A percentile compares a stretch with the other conserved stretches of the same genome.
Conservation (phyloP, 805 yeast species). For the Yarrowia sp. region DNA sequence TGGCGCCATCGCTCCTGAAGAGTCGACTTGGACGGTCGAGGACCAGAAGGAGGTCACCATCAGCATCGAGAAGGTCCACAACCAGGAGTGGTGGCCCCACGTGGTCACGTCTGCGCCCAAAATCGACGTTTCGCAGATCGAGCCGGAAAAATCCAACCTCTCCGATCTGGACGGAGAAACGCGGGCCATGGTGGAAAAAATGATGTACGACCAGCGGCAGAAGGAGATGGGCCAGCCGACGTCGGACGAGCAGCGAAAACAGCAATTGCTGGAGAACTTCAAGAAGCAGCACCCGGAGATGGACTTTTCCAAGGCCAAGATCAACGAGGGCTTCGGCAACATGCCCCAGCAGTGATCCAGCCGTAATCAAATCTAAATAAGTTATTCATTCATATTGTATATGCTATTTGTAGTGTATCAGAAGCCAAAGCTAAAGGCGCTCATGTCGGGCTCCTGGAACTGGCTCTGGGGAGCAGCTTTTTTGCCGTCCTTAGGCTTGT, state of each 20-base stretch:
- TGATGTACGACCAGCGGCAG: constrained; percentile 49
- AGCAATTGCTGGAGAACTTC: constrained; percentile 41
- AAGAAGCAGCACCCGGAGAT: constrained; percentile 46
- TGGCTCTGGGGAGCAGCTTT: constrained; percentile 46
- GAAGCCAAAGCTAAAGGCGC: constrained; percentile 57
- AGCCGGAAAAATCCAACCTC: constrained; percentile 44
- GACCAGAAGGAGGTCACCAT: constrained; percentile 42
- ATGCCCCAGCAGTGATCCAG: too few relatives aligned
- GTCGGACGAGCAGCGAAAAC: constrained; percentile 41
- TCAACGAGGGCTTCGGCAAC: constrained; percentile 19
- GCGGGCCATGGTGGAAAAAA: constrained; percentile 46
- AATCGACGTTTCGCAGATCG: constrained; percentile 43
- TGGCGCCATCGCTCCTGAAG: constrained; percentile 39
- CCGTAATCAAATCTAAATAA: neutral
- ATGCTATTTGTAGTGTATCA: neutral
- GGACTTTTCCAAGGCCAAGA: constrained; percentile 42
- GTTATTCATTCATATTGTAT: neutral
- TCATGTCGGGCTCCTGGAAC: constrained; percentile 77
- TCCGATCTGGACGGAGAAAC: constrained; percentile 46
- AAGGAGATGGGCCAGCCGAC: constrained; percentile 43
- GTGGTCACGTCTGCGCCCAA: constrained; percentile 44
- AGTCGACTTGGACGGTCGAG: constrained; percentile 45
- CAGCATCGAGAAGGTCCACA: constrained; percentile 41
- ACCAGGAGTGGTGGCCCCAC: constrained; percentile 50
- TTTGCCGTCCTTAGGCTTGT: neutral